Evolutionary conservation across 140 eudicot genomes (phyloP).

Genomic region (Ambrosia hybrid): DNA sequence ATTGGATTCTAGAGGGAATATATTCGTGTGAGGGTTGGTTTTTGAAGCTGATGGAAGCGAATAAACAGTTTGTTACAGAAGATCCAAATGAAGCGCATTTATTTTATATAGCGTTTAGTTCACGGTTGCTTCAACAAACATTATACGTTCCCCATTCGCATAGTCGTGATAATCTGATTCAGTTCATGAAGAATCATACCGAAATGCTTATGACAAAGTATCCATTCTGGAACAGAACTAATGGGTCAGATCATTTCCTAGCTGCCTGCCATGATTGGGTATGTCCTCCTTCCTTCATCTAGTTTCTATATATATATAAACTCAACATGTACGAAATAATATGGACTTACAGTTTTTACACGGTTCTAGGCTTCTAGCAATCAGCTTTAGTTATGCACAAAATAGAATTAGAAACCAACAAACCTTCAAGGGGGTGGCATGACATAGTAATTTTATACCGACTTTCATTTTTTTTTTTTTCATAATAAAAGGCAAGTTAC

Average conservation of each 20-base stretch:
- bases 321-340: background rate
- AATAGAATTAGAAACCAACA: background rate
- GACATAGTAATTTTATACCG: too few relatives aligned
- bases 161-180: slow-evolving; percentile 55
- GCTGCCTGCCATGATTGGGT: slow-evolving; percentile 93
- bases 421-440: too few relatives aligned
- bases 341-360: background rate
- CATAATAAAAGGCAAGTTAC: too few relatives aligned
- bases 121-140: slow-evolving; percentile 56
- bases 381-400: background rate
- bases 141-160: slow-evolving; percentile 67
- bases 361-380: background rate
- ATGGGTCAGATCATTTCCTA: slow-evolving; percentile 68
- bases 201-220: slow-evolving; percentile 56
- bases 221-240: slow-evolving; percentile 71
- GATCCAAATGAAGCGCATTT: slow-evolving; percentile 65
- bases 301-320: background rate
- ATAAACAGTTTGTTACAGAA: slow-evolving; percentile 57
- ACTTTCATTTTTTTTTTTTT: too few relatives aligned
- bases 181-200: slow-evolving; percentile 55
- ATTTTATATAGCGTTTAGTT: slow-evolving; percentile 72
- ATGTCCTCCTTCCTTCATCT: slow-evolving; percentile 22
- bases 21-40: slow-evolving; percentile 86
- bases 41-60: slow-evolving; percentile 64
- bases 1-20: slow-evolving; percentile 64